Conservation (phyloP, 2,329 filamentous ascomycete species). For the Sarocladium brachiariae region DNA sequence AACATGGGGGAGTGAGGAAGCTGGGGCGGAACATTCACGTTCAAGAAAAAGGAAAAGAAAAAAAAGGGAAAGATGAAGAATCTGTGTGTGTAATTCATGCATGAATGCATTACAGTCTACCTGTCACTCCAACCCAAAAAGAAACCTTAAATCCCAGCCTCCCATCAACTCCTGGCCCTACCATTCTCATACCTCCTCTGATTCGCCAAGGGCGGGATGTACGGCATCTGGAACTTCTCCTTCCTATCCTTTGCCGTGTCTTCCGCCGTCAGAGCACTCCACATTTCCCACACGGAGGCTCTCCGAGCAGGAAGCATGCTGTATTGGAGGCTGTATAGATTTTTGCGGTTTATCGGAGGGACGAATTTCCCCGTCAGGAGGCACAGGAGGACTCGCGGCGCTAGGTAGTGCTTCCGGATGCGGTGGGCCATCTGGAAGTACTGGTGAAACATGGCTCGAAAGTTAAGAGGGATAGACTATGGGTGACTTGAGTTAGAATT, state of each 20-base stretch:
- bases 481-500: background rate
- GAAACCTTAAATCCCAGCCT: constrained; percentile 63
- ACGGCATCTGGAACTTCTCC: constrained; percentile 4
- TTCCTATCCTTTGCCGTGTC: background rate
- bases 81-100: too few species aligned
- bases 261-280: constrained; percentile 56
- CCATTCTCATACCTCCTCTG: constrained; percentile 17
- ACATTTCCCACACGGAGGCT: constrained; percentile 77
- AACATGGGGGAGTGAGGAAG: too few species aligned
- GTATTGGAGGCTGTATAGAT: constrained; percentile 93
- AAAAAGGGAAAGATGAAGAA: too few species aligned
- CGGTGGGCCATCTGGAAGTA: constrained; percentile 93
- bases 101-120: too few species aligned
- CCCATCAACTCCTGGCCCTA: constrained; percentile 33
- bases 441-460: constrained; percentile 93
- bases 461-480: constrained; percentile 79
- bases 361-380: constrained; percentile 88
- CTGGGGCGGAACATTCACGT: too few species aligned
- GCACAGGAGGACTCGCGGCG: constrained; percentile 78
- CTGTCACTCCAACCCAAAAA: too few species aligned
- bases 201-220: constrained; percentile 10
- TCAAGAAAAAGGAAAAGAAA: too few species aligned
- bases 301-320: constrained; percentile 87
- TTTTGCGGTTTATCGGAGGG: constrained; percentile 88
- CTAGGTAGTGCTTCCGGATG: constrained; percentile 91